Base-by-base conservation (phyloP, 306 rosid species). In the Ammopiptanthus mongolicus region DNA sequence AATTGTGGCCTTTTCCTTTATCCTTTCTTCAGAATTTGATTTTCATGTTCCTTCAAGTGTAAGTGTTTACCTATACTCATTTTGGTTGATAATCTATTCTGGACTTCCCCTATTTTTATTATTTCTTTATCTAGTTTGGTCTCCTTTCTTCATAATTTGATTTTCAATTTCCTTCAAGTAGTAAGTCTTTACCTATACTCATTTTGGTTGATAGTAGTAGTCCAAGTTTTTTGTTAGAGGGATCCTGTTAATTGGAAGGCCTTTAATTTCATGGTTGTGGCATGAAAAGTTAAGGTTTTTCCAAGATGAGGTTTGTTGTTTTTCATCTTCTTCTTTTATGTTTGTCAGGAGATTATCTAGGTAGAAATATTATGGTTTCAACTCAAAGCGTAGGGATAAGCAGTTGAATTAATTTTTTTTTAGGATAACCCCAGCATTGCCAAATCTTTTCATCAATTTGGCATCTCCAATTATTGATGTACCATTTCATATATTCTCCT, bases 401-500 rank as follows among this genome's bases (percentile, higher is more conserved):
- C 83, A 91, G 84, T 91, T 95, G 56, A 95, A 95, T 76, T 95
- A 91, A 97, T 94, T 95, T 69, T 95, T 95, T 74, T 87, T 95
- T 58, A 90, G 98, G 88, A 82, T 95, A 37, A 95, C 98, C 17
- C 98, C 98, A 4, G 87, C 97, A 28, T 80, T 95, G 78, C 98
- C 98, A 8, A 95, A 95, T 84, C 93, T 95, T 66, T 95, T 95
- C 80, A 95, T 95, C 85, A 95, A 95, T 85, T 85, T 95, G 93
- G 98, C 98, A 29, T 95, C 97, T 73, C 97, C 98, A 28, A 95
- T 95, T 69, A 97, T 95, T 57, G 97, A 91, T 75, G 88, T 95
- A 69, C 98, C 97, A 0, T 95, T 95, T 85, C 97, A 95, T 72
- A 55, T 90, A 73, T 95, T 95, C 96, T 92, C 91, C 74, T 73